Conservation (phyloP, 2,329 filamentous ascomycete genomes). For the Hypocrella siamensis region DNA sequence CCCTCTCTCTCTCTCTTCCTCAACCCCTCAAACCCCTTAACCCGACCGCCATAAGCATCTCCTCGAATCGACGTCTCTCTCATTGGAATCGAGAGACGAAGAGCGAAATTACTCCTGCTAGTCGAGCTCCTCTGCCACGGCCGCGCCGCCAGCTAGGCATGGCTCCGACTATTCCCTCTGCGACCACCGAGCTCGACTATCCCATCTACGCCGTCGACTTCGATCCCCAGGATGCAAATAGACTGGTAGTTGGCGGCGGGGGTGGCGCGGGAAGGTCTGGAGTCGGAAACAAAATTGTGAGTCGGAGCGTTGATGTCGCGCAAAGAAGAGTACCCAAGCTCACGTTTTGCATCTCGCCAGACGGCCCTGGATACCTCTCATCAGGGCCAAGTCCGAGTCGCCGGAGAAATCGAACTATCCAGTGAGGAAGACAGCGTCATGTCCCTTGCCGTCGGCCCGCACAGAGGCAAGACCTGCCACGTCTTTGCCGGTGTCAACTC, state of each 20-base stretch:
- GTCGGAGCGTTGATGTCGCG: constrained; percentile 12
- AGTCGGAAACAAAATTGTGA: constrained; percentile 73
- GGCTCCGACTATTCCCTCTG: constrained; percentile 26
- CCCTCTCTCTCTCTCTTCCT: too few relatives aligned
- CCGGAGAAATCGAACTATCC: constrained; percentile 62
- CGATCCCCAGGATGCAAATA: constrained; percentile 61
- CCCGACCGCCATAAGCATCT: too few relatives aligned
- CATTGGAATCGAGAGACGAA: too few relatives aligned
- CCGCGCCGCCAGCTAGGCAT: constrained; percentile 12
- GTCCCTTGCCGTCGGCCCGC: constrained; percentile 56
- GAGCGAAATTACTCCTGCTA: too few relatives aligned
- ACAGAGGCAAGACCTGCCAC: constrained; percentile 36
- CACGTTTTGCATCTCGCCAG: too few relatives aligned
- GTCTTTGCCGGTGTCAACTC: constrained; percentile 73
- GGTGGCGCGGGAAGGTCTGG: constrained; percentile 70
- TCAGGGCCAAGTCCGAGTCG: constrained; percentile 45
- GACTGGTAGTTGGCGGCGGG: constrained; percentile 71
- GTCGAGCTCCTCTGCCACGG: too few relatives aligned
- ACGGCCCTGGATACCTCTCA: constrained; percentile 56
- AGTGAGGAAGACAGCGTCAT: constrained; percentile 80
- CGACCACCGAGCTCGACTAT: constrained; percentile 58
- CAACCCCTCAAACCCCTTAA: too few relatives aligned
- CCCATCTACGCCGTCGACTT: constrained; percentile 82
- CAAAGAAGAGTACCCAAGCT: too few relatives aligned
- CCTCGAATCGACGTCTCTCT: too few relatives aligned